Base-by-base conservation (phyloP, 768 basidiomycete genomes). In the Termitomyces sp. region DNA sequence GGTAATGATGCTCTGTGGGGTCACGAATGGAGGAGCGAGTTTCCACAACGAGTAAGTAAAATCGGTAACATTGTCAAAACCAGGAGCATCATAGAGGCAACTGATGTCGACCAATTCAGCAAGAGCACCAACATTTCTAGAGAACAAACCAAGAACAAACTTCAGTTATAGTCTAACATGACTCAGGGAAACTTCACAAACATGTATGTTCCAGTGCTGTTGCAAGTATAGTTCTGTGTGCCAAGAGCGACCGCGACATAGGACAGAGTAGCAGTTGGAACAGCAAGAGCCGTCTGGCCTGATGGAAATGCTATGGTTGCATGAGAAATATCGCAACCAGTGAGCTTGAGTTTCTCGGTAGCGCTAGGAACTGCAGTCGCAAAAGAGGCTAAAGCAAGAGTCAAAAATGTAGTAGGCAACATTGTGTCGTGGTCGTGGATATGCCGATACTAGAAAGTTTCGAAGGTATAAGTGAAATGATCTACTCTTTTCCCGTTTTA, bases 221-320 rank as follows among this genome's bases (percentile, higher is more conserved):
- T 59, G 64, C 84, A 85, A 22, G 81, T 83, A 63, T 84, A 86
- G 63, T 84, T 84, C 66, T 84, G 83, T 34, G 77, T 73, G 27
- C 82, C 80, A 53, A 82, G 72, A 18, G 73, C 80, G 27, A 83
- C 71, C 7, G 75, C 67, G 46, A 83, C 72, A 56, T 72, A 79
- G 9, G 71, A 74, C 2, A 72, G 72, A 8, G 71, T 56, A 26
- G 57, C 63, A 10, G 66, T 68, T 12, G 79, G 79, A 7, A 68
- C 62, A 5, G 72, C 65, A 36, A 83, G 70, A 6, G 64, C 50
- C 18, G 74, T 68, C 58, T 72, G 72, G 27, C 62, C 65, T 6
- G 65, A 20, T 5, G 76, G 74, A 24, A 74, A 56, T 0, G 53
- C 50, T 22, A 76, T 59, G 20, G 61, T 64, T 30, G 71, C 68